These are phyloP conservation scores for Debaryomyces singareniensis DNA, from an alignment of 1,139 yeast genomes.

Conservation along the genomic window DNA sequence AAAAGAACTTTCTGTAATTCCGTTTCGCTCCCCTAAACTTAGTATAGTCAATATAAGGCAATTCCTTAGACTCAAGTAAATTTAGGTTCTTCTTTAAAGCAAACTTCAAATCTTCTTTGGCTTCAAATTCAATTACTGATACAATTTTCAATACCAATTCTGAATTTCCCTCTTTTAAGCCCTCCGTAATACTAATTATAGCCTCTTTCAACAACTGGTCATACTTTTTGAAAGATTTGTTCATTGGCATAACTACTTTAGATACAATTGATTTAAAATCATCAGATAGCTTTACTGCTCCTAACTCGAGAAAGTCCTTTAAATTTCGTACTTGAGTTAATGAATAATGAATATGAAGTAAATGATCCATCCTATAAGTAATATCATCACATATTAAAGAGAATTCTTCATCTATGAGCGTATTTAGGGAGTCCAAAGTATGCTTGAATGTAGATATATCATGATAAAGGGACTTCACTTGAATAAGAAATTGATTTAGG, in stretches of 20 bases:
- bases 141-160: conserved; percentile 67
- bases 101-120: conserved; percentile 65
- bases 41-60: conserved; percentile 21
- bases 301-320: conserved; percentile 60
- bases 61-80: conserved; percentile 14
- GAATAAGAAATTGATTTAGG: conserved; percentile 66
- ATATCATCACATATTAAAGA: conserved; percentile 44
- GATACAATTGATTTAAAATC: conserved; percentile 67
- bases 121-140: conserved; percentile 75
- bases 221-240: conserved; percentile 48
- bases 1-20: conserved; percentile 61
- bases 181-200: conserved; percentile 62
- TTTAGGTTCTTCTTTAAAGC: conserved; percentile 42
- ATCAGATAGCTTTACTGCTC: conserved; percentile 50
- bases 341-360: conserved; percentile 63
- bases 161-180: conserved; percentile 59
- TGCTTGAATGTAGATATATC: conserved; percentile 55
- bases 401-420: conserved; percentile 48
- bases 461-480: conserved; percentile 58
- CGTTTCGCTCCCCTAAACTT: conserved; percentile 43
- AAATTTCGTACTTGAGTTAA: conserved; percentile 71
- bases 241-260: conserved; percentile 51
- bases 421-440: conserved; percentile 44
- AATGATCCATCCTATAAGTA: conserved; percentile 50
- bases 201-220: conserved; percentile 58